phyloP scores from a whole-genome alignment of 2,329 filamentous ascomycete species.

The Colletotrichum sojae region DNA sequence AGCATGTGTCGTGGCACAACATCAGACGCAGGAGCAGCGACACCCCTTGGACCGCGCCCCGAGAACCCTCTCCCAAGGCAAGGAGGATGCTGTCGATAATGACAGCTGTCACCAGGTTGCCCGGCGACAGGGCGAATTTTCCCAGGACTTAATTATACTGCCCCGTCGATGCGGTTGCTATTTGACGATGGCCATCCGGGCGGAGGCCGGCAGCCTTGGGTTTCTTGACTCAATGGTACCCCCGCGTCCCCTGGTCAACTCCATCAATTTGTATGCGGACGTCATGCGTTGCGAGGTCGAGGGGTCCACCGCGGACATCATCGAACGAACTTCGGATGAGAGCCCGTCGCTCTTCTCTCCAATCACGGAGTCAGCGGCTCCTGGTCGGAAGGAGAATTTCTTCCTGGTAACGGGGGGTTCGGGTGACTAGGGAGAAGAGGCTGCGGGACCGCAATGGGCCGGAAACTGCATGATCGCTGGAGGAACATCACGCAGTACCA shows the following conservation, averaged over 20 bases:
- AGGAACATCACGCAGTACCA: constrained; percentile 27
- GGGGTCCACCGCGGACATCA: constrained; percentile 22
- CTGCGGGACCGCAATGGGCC: constrained; percentile 17
- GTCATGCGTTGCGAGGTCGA: constrained; percentile 32
- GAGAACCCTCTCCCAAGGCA: constrained; percentile 16
- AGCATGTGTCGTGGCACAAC: constrained; percentile 29
- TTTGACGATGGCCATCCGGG: constrained; percentile 17
- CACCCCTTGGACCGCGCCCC: constrained; percentile 22
- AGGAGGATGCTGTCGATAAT: constrained; percentile 38
- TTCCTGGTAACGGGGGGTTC: constrained; percentile 23
- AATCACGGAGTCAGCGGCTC: constrained; percentile 33
- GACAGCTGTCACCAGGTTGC: constrained; percentile 38
- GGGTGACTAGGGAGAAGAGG: neutral
- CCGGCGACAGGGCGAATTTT: constrained; percentile 16
- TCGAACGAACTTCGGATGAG: constrained; percentile 30
- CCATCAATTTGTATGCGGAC: constrained; percentile 16
- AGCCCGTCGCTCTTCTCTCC: constrained; percentile 20
- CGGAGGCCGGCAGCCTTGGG: neutral
- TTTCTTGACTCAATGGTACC: constrained; percentile 11
- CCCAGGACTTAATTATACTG: neutral
- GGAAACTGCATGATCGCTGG: constrained; percentile 30
- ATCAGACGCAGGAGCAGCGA: constrained; percentile 32
- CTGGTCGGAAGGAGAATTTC: constrained; percentile 4
- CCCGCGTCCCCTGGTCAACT: constrained; percentile 13
- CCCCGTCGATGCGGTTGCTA: constrained; percentile 15